Evolutionary conservation across 345 rosid genomes (phyloP).

Genomic region (Physaria fendleri): DNA sequence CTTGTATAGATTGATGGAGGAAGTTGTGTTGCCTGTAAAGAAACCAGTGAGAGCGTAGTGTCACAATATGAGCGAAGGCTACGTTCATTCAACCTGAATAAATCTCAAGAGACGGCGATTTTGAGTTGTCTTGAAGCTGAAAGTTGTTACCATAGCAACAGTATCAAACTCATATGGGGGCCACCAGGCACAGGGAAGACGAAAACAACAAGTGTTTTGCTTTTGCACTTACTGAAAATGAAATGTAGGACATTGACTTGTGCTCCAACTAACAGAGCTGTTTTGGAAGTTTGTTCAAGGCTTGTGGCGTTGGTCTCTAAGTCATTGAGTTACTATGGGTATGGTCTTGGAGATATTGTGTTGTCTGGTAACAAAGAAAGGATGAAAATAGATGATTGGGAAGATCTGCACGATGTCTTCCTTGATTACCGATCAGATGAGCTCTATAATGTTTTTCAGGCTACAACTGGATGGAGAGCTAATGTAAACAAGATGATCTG

Average conservation of each 20-base stretch:
- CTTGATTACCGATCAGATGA: conserved; percentile 33
- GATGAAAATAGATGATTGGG: conserved; percentile 25
- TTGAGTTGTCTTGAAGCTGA: conserved; percentile 16
- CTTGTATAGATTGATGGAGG: conserved; percentile 28
- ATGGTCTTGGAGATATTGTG: conserved; percentile 40
- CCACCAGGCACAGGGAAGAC: conserved; percentile 64
- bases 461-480: conserved; percentile 32
- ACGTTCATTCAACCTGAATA: conserved; percentile 24
- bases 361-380: conserved; percentile 38
- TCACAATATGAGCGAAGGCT: background rate
- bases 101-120: conserved; percentile 37
- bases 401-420: conserved; percentile 32
- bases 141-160: conserved; percentile 27
- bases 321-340: conserved; percentile 16
- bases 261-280: conserved; percentile 48
- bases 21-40: conserved; percentile 28
- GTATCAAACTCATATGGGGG: conserved; percentile 45
- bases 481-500: conserved; percentile 20
- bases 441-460: conserved; percentile 20
- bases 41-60: background rate
- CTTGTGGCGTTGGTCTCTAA: conserved; percentile 18
- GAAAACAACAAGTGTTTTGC: conserved; percentile 32
- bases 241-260: conserved; percentile 42
- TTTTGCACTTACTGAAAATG: conserved; percentile 28
- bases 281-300: conserved; percentile 36